Percentiles rank a stretch among this genome's conserved stretches.
phyloP scores from a whole-genome alignment of 2,329 filamentous ascomycete genomes.

The Onygenales sp. region DNA sequence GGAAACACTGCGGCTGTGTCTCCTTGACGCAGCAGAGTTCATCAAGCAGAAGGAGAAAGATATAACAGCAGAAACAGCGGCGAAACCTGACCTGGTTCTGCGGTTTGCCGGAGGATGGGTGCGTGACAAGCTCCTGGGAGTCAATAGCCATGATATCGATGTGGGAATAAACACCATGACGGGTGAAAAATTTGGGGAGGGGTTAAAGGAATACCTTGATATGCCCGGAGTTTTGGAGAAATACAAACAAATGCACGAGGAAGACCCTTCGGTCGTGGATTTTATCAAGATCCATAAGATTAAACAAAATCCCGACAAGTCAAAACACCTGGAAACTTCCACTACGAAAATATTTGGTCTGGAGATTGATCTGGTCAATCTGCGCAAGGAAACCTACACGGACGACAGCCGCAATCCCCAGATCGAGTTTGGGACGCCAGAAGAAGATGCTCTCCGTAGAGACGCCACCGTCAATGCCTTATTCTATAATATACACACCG shows the following conservation, averaged over 20 bases:
- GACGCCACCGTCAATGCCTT: slow-evolving; percentile 94
- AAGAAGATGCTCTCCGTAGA: slow-evolving; percentile 79
- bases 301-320: slow-evolving; percentile 86
- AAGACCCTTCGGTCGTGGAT: slow-evolving; percentile 38
- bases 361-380: slow-evolving; percentile 89
- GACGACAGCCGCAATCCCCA: slow-evolving; percentile 83
- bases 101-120: slow-evolving; percentile 44
- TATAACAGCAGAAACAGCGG: slow-evolving; percentile 27
- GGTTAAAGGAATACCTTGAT: slow-evolving; percentile 35
- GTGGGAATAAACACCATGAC: slow-evolving; percentile 42
- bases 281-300: slow-evolving; percentile 78
- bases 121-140: slow-evolving; percentile 39
- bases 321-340: slow-evolving; percentile 88
- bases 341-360: slow-evolving; percentile 76
- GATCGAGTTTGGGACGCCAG: slow-evolving; percentile 86
- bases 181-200: slow-evolving; percentile 37
- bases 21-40: slow-evolving; percentile 71
- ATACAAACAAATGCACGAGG: slow-evolving; percentile 36
- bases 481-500: slow-evolving; percentile 85
- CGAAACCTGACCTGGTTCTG: slow-evolving; percentile 25
- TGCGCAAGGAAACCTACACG: slow-evolving; percentile 82
- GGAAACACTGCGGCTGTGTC: slow-evolving; percentile 59
- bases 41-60: slow-evolving; percentile 34
- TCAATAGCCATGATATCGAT: slow-evolving; percentile 40
- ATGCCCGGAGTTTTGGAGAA: slow-evolving; percentile 29